Conservation (phyloP, 441 rosid species). For the Dalechampia spathulata region DNA sequence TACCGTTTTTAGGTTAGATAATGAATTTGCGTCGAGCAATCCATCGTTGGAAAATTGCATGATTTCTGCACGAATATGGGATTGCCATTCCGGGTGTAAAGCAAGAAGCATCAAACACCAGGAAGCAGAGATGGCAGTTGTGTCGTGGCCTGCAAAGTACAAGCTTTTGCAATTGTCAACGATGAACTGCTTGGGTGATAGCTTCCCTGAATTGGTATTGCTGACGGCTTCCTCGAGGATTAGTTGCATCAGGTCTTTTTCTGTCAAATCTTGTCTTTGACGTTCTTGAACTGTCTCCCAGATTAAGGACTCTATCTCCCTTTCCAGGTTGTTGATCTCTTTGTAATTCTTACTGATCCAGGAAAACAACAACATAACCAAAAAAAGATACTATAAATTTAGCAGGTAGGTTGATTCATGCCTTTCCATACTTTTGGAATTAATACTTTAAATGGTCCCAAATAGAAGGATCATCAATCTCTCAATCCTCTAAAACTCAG, state of each 20-base stretch:
- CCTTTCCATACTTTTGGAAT: no score
- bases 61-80: constrained; percentile 3
- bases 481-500: no score
- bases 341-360: constrained; percentile 25
- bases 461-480: no score
- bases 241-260: constrained; percentile 54
- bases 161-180: constrained; percentile 14
- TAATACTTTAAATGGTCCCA: no score
- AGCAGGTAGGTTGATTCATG: no score
- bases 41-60: constrained; percentile 25
- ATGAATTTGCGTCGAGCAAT: constrained; percentile 3
- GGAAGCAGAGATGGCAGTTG: constrained; percentile 12
- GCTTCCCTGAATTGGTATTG: constrained; percentile 24
- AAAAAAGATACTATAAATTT: no score
- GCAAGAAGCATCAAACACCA: constrained; percentile 16
- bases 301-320: constrained; percentile 48
- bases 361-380: constrained; percentile 12
- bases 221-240: constrained; percentile 50
- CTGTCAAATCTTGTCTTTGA: constrained; percentile 16
- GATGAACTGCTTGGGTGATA: constrained; percentile 3
- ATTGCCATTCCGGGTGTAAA: constrained; percentile 13
- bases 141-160: constrained; percentile 16
- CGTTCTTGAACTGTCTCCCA: constrained; percentile 69
- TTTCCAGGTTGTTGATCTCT: constrained; percentile 42
- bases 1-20: constrained; percentile 46